Evolutionary conservation across 1,139 yeast genomes (phyloP).

Genomic region (Suhomyces maxii): DNA sequence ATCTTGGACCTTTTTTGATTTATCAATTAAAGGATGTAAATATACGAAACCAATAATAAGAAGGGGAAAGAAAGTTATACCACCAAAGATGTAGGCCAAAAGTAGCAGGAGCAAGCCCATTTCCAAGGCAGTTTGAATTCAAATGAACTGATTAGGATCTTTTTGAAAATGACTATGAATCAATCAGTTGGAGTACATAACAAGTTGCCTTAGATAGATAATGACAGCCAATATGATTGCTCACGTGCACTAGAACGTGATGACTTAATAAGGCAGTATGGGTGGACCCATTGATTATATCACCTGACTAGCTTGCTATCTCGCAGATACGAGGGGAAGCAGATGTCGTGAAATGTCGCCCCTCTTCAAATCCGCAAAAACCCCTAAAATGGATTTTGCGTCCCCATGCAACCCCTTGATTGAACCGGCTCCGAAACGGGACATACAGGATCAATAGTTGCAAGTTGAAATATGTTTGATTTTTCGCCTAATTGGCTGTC

Average conservation of each 20-base stretch:
- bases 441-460: background rate
- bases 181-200: no score
- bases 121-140: background rate
- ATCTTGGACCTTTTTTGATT: background rate
- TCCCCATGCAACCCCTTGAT: background rate
- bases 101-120: constrained; percentile 25
- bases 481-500: no score
- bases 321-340: no score
- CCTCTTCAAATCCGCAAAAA: background rate
- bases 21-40: constrained; percentile 30
- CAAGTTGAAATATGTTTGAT: background rate
- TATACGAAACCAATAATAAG: constrained; percentile 37
- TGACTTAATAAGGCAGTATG: background rate
- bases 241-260: background rate
- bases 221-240: background rate
- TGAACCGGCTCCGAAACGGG: background rate
- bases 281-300: no score
- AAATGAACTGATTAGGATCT: no score
- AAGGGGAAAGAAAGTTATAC: constrained; percentile 73
- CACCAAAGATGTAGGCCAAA: constrained; percentile 58
- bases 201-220: no score
- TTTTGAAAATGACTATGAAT: no score
- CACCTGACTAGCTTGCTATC: no score
- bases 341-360: background rate
- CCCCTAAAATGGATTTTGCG: background rate